Base-by-base conservation (phyloP, 148 eudicot species). In the Amaranthus palmeri region DNA sequence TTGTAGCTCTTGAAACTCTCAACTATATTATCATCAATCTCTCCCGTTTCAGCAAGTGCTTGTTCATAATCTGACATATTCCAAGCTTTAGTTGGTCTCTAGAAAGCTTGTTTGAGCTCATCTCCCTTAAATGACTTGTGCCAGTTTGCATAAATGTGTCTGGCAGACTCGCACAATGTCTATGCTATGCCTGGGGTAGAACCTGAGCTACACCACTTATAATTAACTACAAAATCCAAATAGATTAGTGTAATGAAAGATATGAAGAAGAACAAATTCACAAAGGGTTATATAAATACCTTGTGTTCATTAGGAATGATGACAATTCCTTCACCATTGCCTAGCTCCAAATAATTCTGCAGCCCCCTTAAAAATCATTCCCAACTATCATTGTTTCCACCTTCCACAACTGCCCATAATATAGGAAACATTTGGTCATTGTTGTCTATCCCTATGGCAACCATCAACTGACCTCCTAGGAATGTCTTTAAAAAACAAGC, bases 271-370 rank as follows among this genome's bases (percentile, higher is more conserved):
- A 12, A 59, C 7, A 36, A 25, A 25, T 9, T 3, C 8, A 9
- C 25, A 36, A 13, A 8, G 55, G 12, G 8, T 3, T 5, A 3
- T 15, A 25, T 9, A 9, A 0, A 0, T 52, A 68, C 72, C 15
- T 60, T 36, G 25, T 60, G 74, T n/a, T 72, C 54, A 47, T 72
- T 57, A 0, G 67, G 61, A 4, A 72, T 40, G 3, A 72, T 4
- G 0, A 49, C 62, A 14, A 65, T 18, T 3, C 67, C 67, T 1
- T 17, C 18, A 0, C 68, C 75, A 14, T 69, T 25, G 7, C 13
- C 12, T 0, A 15, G 36, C 2, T 56, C 72, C 2, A 69, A 7
- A 2, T 6, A 14, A 3, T 3, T 53, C 9, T 69, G 11, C 0
- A 69, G 14, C 8, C 55, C 42, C 7, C 5, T 40, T 15, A 69